Evolutionary conservation across 129 eudicot species (phyloP), one percentile per base, ranked within the genome.

Genomic region (Lactuca sativa): DNA sequence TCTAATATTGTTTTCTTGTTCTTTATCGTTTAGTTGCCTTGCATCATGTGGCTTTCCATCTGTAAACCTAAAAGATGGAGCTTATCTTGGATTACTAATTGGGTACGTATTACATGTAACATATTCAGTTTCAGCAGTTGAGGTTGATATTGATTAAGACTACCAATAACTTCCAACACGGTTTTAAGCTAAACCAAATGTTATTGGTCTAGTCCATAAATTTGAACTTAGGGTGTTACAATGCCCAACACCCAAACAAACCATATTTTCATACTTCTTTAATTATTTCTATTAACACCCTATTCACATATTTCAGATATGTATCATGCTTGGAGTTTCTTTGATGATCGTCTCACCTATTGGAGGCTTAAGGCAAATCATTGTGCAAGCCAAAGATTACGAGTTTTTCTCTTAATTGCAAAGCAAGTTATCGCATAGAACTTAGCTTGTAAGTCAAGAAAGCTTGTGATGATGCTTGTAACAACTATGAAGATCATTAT

Each of bases 21-120:
- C 34, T 58, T 68, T 21, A 51, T 9, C 12, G 32, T 63, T 60
- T 83, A 92, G 97, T 89, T 92, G 32, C 97, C 97, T 40, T 91
- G 97, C 70, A 78, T 91, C 41, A 91, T 91, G 83, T 91, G 97
- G 97, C 97, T 88, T 38, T 71, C 85, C 44, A 80, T 91, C 72
- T 74, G 74, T 51, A 88, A 91, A 65, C 97, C 97, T 3, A 88
- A 51, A 81, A 91, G 12, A 43, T 91, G 72, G 79, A 69, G 90
- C 69, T 58, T 84, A 48, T 91, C 96, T 53, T 91, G 97, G 97
- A 63, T 75, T 3, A 56, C 84, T 9, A 91, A 91, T 70, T 91
- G 97, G 97, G 95, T 88, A 77, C 13, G 92, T 72, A 40, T 49
- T 37, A 37, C 16, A 21, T 66, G 36, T 52, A 25, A 25, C 30